Conservation (phyloP, 352 stramenopile species). For the Albugo candida region DNA sequence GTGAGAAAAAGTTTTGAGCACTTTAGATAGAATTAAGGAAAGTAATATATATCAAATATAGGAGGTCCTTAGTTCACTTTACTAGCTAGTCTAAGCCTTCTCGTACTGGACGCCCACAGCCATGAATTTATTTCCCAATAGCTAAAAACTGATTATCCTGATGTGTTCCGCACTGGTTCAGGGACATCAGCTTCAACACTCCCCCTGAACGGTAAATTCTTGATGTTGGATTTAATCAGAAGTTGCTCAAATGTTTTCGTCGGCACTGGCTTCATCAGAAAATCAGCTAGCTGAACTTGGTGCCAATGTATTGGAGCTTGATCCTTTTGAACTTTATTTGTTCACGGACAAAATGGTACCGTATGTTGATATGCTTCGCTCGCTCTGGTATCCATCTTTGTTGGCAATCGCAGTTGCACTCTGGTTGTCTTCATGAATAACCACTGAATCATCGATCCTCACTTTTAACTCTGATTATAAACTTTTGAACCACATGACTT, state of each 20-base stretch:
- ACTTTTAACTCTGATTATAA: constrained; percentile 2
- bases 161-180: no score
- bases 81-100: no score
- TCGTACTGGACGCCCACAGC: no score
- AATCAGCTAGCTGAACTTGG: background rate
- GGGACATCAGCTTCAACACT: no score
- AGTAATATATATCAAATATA: no score
- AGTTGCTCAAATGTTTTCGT: background rate
- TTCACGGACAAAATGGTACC: background rate
- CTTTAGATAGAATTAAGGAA: no score
- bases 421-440: constrained; percentile 1
- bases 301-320: background rate
- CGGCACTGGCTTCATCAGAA: background rate
- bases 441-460: constrained; percentile 1
- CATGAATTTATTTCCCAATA: no score
- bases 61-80: no score
- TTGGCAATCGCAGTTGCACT: background rate
- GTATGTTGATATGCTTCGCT: constrained; percentile 1
- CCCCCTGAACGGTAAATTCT: no score
- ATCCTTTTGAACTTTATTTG: background rate
- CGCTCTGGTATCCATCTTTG: background rate
- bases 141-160: no score
- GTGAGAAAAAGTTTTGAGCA: no score
- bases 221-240: background rate
- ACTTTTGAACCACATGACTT: constrained; percentile 7